Evolutionary conservation across 208 protist species (phyloP).

Genomic region (Acanthamoeba quina): DNA sequence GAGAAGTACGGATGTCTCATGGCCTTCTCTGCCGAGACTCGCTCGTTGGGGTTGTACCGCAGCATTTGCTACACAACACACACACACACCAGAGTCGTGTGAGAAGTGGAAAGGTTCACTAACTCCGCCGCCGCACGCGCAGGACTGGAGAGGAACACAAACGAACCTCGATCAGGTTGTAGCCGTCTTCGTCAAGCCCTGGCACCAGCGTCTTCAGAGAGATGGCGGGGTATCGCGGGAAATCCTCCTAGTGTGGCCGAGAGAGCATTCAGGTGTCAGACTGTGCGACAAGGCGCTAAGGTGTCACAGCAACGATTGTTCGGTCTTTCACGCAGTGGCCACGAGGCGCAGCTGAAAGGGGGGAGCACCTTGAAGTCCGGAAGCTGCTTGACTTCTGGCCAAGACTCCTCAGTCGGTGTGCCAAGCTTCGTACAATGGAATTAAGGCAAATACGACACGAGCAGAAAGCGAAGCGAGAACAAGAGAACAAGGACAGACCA

Average conservation of each 20-base stretch:
- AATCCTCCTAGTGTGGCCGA: not conserved
- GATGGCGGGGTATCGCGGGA: conserved; percentile 24
- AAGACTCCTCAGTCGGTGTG: conserved; percentile 65
- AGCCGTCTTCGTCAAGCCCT: conserved; percentile 64
- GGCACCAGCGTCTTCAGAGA: conserved; percentile 51
- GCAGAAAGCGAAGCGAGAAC: conserved; percentile 36
- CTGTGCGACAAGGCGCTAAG: not conserved
- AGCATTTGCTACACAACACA: conserved; percentile 31
- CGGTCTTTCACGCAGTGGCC: not conserved
- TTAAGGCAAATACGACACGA: conserved; percentile 43
- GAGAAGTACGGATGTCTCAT: conserved; percentile 48
- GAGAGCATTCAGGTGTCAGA: not conserved
- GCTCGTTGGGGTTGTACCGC: conserved; percentile 58
- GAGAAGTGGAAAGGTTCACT: not conserved
- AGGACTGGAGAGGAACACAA: no score
- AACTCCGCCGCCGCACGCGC: not conserved
- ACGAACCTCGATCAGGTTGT: conserved; percentile 28
- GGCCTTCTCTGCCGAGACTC: conserved; percentile 44
- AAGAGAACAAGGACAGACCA: conserved; percentile 76
- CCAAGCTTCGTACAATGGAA: conserved; percentile 65
- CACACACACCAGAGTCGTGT: not conserved
- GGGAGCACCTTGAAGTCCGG: conserved; percentile 59
- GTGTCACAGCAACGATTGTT: not conserved
- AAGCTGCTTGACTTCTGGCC: conserved; percentile 58
- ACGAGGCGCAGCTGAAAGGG: no score